These are phyloP conservation scores for Gigaspora rosea DNA, from an alignment of 192 early-diverging fungal genomes.

Conservation along the genomic window DNA sequence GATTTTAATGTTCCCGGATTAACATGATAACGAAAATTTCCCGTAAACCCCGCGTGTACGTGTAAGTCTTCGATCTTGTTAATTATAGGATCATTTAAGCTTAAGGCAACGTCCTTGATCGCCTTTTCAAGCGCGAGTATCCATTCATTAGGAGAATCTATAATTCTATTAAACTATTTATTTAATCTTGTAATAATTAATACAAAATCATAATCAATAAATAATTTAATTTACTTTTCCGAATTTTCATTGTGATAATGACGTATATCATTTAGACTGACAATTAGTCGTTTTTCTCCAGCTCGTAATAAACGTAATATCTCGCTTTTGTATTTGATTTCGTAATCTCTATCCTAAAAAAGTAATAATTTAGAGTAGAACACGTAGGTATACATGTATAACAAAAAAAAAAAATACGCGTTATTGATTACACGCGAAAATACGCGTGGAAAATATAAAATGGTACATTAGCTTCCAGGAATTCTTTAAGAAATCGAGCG, in stretches of 20 bases:
- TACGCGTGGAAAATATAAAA: neutral
- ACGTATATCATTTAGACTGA: conserved; percentile 90
- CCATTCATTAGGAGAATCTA: conserved; percentile 76
- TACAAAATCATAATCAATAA: neutral
- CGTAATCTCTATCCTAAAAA: neutral
- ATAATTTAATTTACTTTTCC: conserved; percentile 56
- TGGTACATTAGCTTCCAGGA: conserved; percentile 19
- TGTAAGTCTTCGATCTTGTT: conserved; percentile 40
- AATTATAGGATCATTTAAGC: conserved; percentile 26
- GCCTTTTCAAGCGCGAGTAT: conserved; percentile 84
- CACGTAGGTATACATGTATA: neutral
- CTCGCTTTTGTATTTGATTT: conserved; percentile 39
- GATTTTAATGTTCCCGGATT: conserved; percentile 86
- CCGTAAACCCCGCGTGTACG: conserved; percentile 83
- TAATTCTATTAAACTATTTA: conserved; percentile 47
- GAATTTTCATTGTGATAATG: conserved; percentile 72
- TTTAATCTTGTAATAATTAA: neutral
- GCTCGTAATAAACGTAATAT: conserved; percentile 39
- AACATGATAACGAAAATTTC: conserved; percentile 88
- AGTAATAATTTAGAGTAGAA: neutral
- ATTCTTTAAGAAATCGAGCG: conserved; percentile 21
- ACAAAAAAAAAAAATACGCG: neutral
- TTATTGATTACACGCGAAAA: neutral
- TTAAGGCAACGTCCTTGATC: conserved; percentile 61
- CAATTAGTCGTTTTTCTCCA: conserved; percentile 64